phyloP scores from a whole-genome alignment of 2,329 filamentous ascomycete species.

The Coniochaeta sp. region DNA sequence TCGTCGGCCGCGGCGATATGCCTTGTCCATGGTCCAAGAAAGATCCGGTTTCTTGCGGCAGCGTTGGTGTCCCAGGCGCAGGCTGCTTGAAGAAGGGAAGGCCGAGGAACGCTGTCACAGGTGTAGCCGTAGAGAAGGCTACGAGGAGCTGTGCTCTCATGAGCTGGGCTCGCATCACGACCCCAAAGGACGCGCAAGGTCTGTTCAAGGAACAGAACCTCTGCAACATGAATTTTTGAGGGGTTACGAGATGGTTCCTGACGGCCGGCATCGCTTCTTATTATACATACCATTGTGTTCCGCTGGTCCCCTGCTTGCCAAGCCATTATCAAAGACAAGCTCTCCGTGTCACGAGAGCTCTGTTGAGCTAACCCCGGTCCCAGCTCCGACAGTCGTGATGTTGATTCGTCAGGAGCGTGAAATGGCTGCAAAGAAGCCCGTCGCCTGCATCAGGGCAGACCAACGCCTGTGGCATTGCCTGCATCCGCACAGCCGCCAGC shows the following conservation, averaged over 20 bases:
- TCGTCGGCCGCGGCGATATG: background rate
- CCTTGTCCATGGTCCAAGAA: background rate
- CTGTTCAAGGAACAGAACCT: background rate
- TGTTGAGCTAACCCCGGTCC: background rate
- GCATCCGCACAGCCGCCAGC: background rate
- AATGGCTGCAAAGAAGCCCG: background rate
- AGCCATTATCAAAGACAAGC: background rate
- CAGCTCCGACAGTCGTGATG: background rate
- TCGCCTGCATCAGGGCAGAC: background rate
- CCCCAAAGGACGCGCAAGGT: background rate
- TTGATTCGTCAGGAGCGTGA: background rate
- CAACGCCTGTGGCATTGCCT: background rate
- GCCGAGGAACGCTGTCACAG: background rate
- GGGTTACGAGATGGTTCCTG: background rate
- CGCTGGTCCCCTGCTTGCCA: background rate
- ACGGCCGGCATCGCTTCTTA: background rate
- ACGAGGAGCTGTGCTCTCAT: background rate
- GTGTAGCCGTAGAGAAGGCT: background rate
- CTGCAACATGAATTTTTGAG: background rate
- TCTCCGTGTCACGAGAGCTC: background rate
- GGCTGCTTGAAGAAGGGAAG: background rate
- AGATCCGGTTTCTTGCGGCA: background rate
- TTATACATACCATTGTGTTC: background rate
- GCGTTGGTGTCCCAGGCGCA: background rate
- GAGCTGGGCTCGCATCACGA: background rate